Evolutionary conservation across 768 basidiomycete genomes (phyloP).

Genomic region (Boletus tylopilopsis): DNA sequence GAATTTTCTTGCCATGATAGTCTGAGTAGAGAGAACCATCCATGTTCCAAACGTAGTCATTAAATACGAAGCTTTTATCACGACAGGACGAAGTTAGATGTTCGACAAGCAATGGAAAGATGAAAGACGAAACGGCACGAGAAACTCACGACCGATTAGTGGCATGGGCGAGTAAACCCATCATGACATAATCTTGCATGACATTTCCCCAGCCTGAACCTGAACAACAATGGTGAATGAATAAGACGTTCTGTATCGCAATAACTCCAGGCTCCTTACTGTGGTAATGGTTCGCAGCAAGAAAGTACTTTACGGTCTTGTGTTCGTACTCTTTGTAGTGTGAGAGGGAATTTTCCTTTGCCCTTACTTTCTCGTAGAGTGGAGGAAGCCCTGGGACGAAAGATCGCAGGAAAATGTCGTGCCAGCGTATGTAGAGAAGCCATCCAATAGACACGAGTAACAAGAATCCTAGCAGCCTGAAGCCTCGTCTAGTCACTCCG

Average conservation of each 20-base stretch:
- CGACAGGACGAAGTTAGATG: conserved; percentile 1
- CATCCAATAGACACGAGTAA: conserved; percentile 10
- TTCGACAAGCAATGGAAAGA: not conserved
- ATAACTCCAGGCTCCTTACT: conserved; percentile 24
- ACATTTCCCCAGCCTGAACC: conserved; percentile 40
- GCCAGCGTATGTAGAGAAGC: conserved; percentile 11
- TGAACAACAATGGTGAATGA: conserved; percentile 7
- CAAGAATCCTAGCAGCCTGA: conserved; percentile 10
- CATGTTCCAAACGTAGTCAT: conserved; percentile 41
- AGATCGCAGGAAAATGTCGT: not conserved
- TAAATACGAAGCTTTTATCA: conserved; percentile 37
- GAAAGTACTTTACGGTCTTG: conserved; percentile 41
- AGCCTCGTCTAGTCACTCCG: conserved; percentile 24
- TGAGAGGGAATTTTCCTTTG: conserved; percentile 36
- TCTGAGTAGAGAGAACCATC: conserved; percentile 34
- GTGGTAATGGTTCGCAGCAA: conserved; percentile 43
- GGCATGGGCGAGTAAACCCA: conserved; percentile 32
- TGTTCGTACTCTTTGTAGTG: conserved; percentile 39
- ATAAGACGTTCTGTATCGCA: not conserved
- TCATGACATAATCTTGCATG: conserved; percentile 39
- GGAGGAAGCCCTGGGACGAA: conserved; percentile 32
- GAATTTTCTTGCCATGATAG: conserved; percentile 35
- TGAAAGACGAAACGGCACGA: not conserved
- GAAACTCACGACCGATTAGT: conserved; percentile 34
- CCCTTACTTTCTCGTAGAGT: conserved; percentile 36